These are phyloP conservation scores for Heterobasidion occidentale DNA, from an alignment of 1,284 basidiomycete species.

Conservation along the genomic window DNA sequence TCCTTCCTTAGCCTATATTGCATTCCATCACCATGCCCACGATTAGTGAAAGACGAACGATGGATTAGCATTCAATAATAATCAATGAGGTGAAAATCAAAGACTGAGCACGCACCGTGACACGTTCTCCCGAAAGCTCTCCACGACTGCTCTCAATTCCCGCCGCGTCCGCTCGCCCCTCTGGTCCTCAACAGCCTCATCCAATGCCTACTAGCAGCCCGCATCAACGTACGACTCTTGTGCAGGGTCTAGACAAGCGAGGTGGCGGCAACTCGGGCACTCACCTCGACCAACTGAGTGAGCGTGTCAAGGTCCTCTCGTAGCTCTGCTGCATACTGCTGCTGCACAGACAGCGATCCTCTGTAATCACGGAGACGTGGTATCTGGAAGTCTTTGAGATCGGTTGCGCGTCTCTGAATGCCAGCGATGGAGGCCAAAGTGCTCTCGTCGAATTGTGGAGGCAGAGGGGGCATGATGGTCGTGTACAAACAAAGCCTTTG, in stretches of 20 bases:
- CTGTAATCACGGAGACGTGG: constrained; percentile 61
- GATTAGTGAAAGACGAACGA: background rate
- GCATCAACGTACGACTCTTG: background rate
- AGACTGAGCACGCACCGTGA: constrained; percentile 33
- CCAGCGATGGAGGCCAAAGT: constrained; percentile 39
- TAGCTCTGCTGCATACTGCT: constrained; percentile 66
- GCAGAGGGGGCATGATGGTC: constrained; percentile 53
- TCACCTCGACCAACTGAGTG: constrained; percentile 61
- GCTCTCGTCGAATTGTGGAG: constrained; percentile 42
- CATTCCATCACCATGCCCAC: background rate
- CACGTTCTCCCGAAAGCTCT: constrained; percentile 38
- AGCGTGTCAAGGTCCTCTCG: constrained; percentile 66
- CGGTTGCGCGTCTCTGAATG: constrained; percentile 48
- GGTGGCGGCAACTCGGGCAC: constrained; percentile 14
- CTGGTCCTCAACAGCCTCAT: constrained; percentile 62
- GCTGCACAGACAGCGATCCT: constrained; percentile 62
- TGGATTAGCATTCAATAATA: too few relatives aligned
- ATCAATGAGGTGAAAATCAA: too few relatives aligned
- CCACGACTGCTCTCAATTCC: constrained; percentile 44
- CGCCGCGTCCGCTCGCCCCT: constrained; percentile 41
- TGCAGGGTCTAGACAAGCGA: background rate
- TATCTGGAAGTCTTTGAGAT: constrained; percentile 66
- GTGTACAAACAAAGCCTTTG: background rate
- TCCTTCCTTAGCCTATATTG: constrained; percentile 43
- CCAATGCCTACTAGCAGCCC: constrained; percentile 42